Evolutionary conservation across 2,329 filamentous ascomycete species (phyloP).

Genomic region (Plenodomus lindquistii): DNA sequence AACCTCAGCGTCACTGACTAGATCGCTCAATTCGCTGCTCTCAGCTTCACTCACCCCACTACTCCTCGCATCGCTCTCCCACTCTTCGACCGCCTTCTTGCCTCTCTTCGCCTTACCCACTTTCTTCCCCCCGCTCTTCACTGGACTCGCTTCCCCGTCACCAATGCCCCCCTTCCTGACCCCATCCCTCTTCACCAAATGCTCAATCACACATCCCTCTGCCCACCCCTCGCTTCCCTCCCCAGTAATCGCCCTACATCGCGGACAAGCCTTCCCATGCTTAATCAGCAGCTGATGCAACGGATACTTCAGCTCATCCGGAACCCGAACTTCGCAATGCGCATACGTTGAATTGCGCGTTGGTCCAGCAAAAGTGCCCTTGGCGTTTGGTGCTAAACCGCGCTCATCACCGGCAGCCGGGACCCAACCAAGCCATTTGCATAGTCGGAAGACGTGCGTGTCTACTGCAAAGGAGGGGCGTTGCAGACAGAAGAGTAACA

Average conservation of each 20-base stretch:
- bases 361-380: constrained; percentile 50
- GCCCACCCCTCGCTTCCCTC: constrained; percentile 66
- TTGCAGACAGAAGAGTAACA: constrained; percentile 66
- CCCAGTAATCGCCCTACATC: constrained; percentile 64
- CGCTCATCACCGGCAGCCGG: constrained; percentile 48
- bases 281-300: constrained; percentile 65
- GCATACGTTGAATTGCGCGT: constrained; percentile 59
- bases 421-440: constrained; percentile 65
- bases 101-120: constrained; percentile 18
- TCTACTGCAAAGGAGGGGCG: constrained; percentile 68
- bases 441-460: constrained; percentile 67
- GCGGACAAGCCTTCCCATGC: constrained; percentile 64
- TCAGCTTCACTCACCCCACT: constrained; percentile 19
- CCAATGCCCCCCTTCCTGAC: constrained; percentile 52
- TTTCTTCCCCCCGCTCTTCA: constrained; percentile 20
- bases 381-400: constrained; percentile 35
- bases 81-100: constrained; percentile 18
- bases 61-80: constrained; percentile 31
- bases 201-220: constrained; percentile 66
- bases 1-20: constrained; percentile 32
- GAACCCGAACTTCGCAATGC: constrained; percentile 64
- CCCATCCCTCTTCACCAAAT: constrained; percentile 62
- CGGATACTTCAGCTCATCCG: constrained; percentile 65
- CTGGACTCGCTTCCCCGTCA: constrained; percentile 27
- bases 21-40: constrained; percentile 24